These are phyloP conservation scores for Pseudonitzschia multistriata DNA, from an alignment of 108 stramenopile genomes.

Conservation along the genomic window DNA sequence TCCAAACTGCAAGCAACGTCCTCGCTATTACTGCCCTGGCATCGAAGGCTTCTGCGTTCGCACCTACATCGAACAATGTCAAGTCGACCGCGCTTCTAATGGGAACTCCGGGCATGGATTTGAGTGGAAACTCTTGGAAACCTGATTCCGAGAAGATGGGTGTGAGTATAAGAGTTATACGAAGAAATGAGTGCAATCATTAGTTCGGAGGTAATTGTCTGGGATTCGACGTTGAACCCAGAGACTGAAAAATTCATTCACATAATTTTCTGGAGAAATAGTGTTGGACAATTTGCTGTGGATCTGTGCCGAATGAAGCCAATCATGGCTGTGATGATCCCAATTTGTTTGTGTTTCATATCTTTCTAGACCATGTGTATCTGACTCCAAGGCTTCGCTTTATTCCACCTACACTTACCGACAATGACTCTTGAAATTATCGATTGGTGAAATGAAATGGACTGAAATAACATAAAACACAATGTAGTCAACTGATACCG, in stretches of 20 bases:
- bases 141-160: constrained; percentile 81
- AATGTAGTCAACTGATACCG: constrained; percentile 69
- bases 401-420: not conserved
- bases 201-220: too few species aligned
- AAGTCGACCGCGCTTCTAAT: constrained; percentile 7
- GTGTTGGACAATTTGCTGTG: not conserved
- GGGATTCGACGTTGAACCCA: too few species aligned
- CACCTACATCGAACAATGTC: constrained; percentile 10
- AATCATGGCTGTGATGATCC: not conserved
- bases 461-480: too few species aligned
- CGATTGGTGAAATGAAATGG: too few species aligned
- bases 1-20: constrained; percentile 15
- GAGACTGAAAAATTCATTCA: too few species aligned
- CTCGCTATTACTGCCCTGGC: constrained; percentile 15
- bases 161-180: too few species aligned
- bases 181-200: too few species aligned
- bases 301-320: not conserved
- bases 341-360: not conserved
- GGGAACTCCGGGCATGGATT: constrained; percentile 40
- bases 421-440: not conserved
- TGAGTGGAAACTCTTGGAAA: constrained; percentile 73
- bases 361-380: not conserved
- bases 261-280: too few species aligned
- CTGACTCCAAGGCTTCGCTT: not conserved
- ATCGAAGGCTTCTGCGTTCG: constrained; percentile 32